Base-by-base conservation (phyloP, 495 filamentous ascomycete species). In the Filosporella fistucella region DNA sequence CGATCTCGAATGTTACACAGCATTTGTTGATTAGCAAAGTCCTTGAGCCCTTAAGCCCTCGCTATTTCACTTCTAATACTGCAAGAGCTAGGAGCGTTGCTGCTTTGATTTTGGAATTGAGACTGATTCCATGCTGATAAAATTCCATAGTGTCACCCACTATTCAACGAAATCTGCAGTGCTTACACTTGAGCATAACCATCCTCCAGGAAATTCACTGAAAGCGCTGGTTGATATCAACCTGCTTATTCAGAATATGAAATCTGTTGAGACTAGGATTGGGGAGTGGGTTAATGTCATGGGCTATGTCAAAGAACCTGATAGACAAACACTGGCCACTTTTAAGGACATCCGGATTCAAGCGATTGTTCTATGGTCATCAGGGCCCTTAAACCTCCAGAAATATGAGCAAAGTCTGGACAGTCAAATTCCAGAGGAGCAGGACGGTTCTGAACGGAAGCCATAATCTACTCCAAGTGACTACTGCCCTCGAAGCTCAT, bases 211-310 rank as follows among this genome's bases (percentile, higher is more conserved):
- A 30, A 44, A 47, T 30, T 53, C 54, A 4, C 59, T 70, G 7
- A 68, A 62, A 29, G 82, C 81, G 0, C 32, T 70, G 21, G 86
- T 93, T 18, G 77, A 90, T 59, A 75, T 95, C 38, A 74, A 80
- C 38, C 76, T 87, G 18, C 60, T 95, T 13, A 70, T 95, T 4
- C 75, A 79, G 45, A 70, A 66, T 16, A 56, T 91, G 47, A 79
- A 80, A 17, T 61, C 74, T 23, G 78, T 83, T 42, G 80, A 88
- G 22, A 72, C 82, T 44, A 71, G 80, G 32, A 68, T 85, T 40
- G 93, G 93, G n/a, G 77, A 85, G 38, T 98, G 93, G 93, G 61
- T 96, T 16, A 93, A 95, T 63, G 76, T 96, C 0, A 75, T 96
- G 43, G 93, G 91, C 2, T 95, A 95, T 63, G 71, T 94, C 28